Percentiles rank a stretch among this genome's conserved stretches.
phyloP scores from a whole-genome alignment of 306 rosid genomes.

The Quercus aquifolioides region DNA sequence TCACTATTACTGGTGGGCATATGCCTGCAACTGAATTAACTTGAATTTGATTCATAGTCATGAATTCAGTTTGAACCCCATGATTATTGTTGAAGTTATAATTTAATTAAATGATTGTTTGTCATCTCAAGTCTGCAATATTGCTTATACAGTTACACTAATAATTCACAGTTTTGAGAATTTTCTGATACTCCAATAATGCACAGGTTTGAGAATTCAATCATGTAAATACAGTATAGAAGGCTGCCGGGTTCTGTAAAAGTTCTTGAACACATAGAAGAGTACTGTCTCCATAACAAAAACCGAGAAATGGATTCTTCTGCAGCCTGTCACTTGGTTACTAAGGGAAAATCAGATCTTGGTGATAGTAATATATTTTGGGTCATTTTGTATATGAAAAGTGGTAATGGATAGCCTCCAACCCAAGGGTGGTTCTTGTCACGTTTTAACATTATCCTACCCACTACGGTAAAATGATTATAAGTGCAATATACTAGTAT shows the following conservation, averaged over 20 bases:
- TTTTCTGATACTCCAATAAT: constrained; percentile 4
- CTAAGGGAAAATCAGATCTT: neutral
- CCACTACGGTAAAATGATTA: neutral
- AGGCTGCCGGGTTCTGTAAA: constrained; percentile 27
- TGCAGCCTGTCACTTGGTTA: neutral
- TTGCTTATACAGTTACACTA: constrained; percentile 5
- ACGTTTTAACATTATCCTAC: constrained; percentile 12
- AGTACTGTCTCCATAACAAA: constrained; percentile 8
- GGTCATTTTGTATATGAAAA: constrained; percentile 26
- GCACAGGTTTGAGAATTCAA: constrained; percentile 51
- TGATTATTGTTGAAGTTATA: neutral
- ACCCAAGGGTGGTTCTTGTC: neutral
- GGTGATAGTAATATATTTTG: constrained; percentile 17
- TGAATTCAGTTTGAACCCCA: neutral
- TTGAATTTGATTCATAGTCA: neutral
- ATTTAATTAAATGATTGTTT: neutral
- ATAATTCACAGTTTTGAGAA: constrained; percentile 49
- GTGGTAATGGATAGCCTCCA: constrained; percentile 5
- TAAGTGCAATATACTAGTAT: neutral
- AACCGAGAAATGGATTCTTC: constrained; percentile 3
- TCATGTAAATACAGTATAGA: constrained; percentile 15
- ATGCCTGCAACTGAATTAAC: neutral
- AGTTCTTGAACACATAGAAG: constrained; percentile 14
- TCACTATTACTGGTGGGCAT: neutral
- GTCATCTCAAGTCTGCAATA: neutral